A percentile compares a stretch with the other conserved stretches of the same genome.
phyloP scores from a whole-genome alignment of 2,329 filamentous ascomycete species.

The Aspergillus luchuensis region DNA sequence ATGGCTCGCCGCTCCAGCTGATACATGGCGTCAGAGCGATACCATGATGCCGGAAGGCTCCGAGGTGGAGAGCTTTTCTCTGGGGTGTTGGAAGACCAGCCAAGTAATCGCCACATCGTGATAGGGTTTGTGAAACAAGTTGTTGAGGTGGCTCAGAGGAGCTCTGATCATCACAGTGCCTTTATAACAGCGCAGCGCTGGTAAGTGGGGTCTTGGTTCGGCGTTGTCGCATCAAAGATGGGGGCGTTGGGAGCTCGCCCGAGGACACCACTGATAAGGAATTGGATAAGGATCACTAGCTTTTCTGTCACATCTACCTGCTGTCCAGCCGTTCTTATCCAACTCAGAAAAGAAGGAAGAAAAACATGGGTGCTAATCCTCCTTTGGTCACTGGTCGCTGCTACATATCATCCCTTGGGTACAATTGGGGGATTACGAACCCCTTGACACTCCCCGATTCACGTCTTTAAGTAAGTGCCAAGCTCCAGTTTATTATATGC shows the following conservation, averaged over 20 bases:
- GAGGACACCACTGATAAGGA: neutral
- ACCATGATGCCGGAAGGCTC: slow-evolving; percentile 29
- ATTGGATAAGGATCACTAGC: neutral
- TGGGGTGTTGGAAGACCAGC: neutral
- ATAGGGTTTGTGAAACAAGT: neutral
- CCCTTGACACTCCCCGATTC: too few species aligned
- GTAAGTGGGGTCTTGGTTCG: neutral
- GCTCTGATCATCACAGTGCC: neutral
- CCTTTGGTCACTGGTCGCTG: too few species aligned
- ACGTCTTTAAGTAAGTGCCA: neutral
- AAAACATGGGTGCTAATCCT: too few species aligned
- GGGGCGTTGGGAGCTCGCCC: neutral
- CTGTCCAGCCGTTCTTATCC: neutral
- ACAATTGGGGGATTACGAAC: too few species aligned
- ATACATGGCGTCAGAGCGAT: slow-evolving; percentile 29
- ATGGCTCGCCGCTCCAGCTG: slow-evolving; percentile 30
- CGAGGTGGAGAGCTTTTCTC: slow-evolving; percentile 11
- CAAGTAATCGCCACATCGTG: slow-evolving; percentile 14
- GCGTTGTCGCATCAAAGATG: neutral
- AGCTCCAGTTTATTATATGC: neutral
- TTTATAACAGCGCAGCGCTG: neutral
- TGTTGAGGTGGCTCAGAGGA: neutral
- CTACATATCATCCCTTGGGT: too few species aligned
- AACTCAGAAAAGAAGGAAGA: too few species aligned
- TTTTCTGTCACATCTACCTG: neutral